Base-by-base conservation (phyloP, 106 monocot genomes). In the Dendrobium officinale region DNA sequence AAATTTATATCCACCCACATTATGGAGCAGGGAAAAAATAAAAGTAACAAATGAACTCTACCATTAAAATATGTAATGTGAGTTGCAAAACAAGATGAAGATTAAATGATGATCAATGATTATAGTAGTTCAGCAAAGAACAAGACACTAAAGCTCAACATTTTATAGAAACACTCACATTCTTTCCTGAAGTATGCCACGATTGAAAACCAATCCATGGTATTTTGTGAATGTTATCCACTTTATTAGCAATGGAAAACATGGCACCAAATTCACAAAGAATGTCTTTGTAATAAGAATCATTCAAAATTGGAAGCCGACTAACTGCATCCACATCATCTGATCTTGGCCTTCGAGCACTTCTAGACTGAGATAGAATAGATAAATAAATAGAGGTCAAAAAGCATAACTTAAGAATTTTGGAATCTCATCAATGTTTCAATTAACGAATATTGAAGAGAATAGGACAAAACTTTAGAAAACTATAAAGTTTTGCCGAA, bases 141-240 rank as follows among this genome's bases (percentile, higher is more conserved):
- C 9, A 76, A 76, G 26, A 26, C 26, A 49, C 15, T 3, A 5
- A 3, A 13, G 26, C 48, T 76, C 42, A 26, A 76, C 3, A 24
- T 27, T 49, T 49, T 44, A 74, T 3, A 1, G 76, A 22, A 49
- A 2, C 20, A 6, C 64, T 51, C 82, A 98, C 97, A 92, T 92
- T 91, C 72, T 81, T 90, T 85, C 89, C 92, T 33, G 82, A 78
- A 80, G 97, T 85, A 83, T 78, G 92, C 97, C 97, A 98, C 75
- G 97, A 98, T 70, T 98, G 97, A 59, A 98, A 98, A 73, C 97
- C 97, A 73, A 98, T 94, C 97, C 97, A 98, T 31, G 94, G 94
- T 80, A 87, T 89, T 81, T 89, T 92, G 77, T 98, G 97, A 84
- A 98, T 85, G 77, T 44, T 80, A 79, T 95, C 94, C 64, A 92